Evolutionary conservation across 2,329 filamentous ascomycete species (phyloP), one percentile per base, ranked within the genome.

Genomic region (Fusarium sp.): DNA sequence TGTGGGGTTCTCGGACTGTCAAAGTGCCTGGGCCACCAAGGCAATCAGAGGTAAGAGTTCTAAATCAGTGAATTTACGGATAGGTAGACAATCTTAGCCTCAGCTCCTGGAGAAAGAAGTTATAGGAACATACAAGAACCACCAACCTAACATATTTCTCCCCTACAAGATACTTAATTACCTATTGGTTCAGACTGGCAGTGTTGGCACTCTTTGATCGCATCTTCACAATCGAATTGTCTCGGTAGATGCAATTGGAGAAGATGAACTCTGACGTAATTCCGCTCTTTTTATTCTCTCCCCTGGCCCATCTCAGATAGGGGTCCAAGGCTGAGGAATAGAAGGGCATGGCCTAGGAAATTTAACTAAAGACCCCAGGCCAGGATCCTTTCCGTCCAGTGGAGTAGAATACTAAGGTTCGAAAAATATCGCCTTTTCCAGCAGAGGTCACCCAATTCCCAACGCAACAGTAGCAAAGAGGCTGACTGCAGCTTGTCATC

Each of bases 221-320:
- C 22, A 38, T 42, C 30, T 18, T 62, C 33, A 53, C 60, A 48
- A 41, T 60, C 58, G 20, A 60, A 57, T 16, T 62, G 55, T 70
- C 59, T 60, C 41, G 38, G 65, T 31, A 55, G 22, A 51, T 30
- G 9, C 20, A 47, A 28, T 39, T 51, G 54, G 31, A 35, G 55
- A 16, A 59, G 55, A 68, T 63, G 20, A 38, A 39, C 28, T 62
- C 65, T 73, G 70, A 73, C 70, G 70, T 73, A 71, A 71, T 73
- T 62, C 38, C 47, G n/a, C 30, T 18, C 28, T 44, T 33, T 36
- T 57, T 53, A 35, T 14, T 11, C 51, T 18, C 26, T 20, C 44
- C 26, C 44, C 26, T 59, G 26, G 42, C 30, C 30, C 31, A 11
- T 26, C 24, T 31, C 7, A 31, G 39, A 65, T 50, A 59, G 65